Conservation (phyloP, 371 early-diverging fungal genomes). For the Sporodiniella umbellata region DNA sequence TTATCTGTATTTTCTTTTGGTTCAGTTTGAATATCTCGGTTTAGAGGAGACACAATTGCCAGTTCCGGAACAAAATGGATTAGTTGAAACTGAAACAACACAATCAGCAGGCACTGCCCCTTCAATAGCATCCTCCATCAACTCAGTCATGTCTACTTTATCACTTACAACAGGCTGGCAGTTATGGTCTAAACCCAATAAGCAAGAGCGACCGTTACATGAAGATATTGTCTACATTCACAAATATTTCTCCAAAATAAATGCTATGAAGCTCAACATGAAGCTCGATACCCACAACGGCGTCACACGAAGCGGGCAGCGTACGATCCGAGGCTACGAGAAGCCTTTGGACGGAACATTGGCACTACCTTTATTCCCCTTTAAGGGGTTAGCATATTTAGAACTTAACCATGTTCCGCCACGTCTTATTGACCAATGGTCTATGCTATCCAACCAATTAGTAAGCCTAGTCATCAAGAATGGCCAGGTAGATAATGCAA, state of each 20-base stretch:
- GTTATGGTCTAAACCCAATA: slow-evolving; percentile 46
- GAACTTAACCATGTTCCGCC: slow-evolving; percentile 52
- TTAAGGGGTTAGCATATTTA: slow-evolving; percentile 45
- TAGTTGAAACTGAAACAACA: slow-evolving; percentile 34
- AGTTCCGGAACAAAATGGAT: slow-evolving; percentile 27
- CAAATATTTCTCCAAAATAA: slow-evolving; percentile 42
- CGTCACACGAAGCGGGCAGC: slow-evolving; percentile 43
- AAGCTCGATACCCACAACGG: slow-evolving; percentile 33
- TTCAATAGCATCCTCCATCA: slow-evolving; percentile 56
- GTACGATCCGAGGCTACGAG: slow-evolving; percentile 46
- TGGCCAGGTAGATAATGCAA: slow-evolving; percentile 38
- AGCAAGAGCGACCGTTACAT: slow-evolving; percentile 31
- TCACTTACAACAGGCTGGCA: slow-evolving; percentile 65
- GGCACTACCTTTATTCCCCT: slow-evolving; percentile 34
- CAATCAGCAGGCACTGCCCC: slow-evolving; percentile 31
- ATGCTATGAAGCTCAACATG: slow-evolving; percentile 51
- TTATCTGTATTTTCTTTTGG: slow-evolving; percentile 56
- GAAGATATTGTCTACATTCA: slow-evolving; percentile 58
- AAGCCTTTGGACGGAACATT: slow-evolving; percentile 37
- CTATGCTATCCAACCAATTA: slow-evolving; percentile 32
- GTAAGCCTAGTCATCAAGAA: slow-evolving; percentile 43
- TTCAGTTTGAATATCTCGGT: slow-evolving; percentile 60
- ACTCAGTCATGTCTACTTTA: slow-evolving; percentile 54
- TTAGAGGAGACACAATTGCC: slow-evolving; percentile 47
- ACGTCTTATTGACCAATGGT: slow-evolving; percentile 48